Conservation (phyloP, 768 basidiomycete species). For the Pisolithus orientalis region DNA sequence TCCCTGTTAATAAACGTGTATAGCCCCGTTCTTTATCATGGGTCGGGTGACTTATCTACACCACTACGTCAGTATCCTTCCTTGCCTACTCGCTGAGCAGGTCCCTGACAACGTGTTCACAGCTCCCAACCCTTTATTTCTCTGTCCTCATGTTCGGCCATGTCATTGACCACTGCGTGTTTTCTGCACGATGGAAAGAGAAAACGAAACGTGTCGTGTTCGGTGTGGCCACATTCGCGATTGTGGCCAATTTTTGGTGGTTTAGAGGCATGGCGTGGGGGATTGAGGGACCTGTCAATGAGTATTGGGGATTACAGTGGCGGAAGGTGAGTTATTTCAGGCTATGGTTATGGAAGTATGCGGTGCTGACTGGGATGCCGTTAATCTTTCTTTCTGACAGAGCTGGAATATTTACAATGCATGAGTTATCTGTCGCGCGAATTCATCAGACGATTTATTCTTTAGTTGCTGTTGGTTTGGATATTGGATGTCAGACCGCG, state of each 20-base stretch:
- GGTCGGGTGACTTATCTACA: constrained; percentile 94
- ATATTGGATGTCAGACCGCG: too few relatives aligned
- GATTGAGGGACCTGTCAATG: constrained; percentile 79
- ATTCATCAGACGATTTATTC: too few relatives aligned
- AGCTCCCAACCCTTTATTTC: constrained; percentile 97
- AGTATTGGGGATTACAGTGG: constrained; percentile 79
- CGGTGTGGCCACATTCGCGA: constrained; percentile 46
- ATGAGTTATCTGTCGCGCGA: constrained; percentile 1
- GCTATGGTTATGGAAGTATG: background rate
- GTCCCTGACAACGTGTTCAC: background rate
- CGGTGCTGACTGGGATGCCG: background rate
- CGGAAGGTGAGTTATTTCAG: constrained; percentile 41
- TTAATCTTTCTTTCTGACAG: constrained; percentile 5
- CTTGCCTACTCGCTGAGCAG: background rate
- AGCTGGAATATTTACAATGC: constrained; percentile 27
- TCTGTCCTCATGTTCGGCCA: constrained; percentile 88
- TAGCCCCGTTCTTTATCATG: constrained; percentile 97
- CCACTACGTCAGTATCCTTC: constrained; percentile 80
- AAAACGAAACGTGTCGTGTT: constrained; percentile 72
- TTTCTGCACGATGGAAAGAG: constrained; percentile 61
- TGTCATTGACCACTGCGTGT: constrained; percentile 89
- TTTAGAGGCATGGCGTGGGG: constrained; percentile 88
- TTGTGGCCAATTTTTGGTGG: constrained; percentile 91
- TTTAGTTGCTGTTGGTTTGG: too few relatives aligned
- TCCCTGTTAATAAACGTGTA: background rate